Base-by-base conservation (phyloP, 768 basidiomycete species). In the Russula foetens region DNA sequence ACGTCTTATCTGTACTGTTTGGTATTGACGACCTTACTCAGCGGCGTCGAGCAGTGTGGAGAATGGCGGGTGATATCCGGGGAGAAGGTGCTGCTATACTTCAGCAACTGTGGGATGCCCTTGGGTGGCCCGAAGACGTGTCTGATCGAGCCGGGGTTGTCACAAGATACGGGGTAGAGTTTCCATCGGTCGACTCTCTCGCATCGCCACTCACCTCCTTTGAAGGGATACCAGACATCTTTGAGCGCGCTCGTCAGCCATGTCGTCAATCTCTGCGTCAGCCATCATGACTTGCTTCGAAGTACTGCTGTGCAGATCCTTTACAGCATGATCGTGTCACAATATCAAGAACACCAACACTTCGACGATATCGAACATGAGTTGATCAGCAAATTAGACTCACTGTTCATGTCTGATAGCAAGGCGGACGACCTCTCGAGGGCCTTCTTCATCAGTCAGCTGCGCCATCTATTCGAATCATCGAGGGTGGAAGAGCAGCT, bases 31-130 rank as follows among this genome's bases (percentile, higher is more conserved):
- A 31, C 44, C 4, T 53, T 48, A 43, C 49, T 33, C 59, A 97
- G 91, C 92, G 92, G 85, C 89, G 93, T 44, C 85, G 95, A 45
- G 90, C 95, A 3, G 90, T 95, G 11, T 98, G 95, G 95, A 83
- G 92, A 39, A 82, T 98, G n/a, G 92, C 90, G 6, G 94, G 94
- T 28, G 96, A 98, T 73, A 84, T 98, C 67, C 84, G 96, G 24
- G 94, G 93, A 11, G 90, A 96, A 71, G 95, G 93, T 17, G 88
- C 93, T 2, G 76, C 82, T 7, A 84, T 96, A 58, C 72, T 98
- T 47, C 72, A 88, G 17, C 83, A 79, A 33, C 75, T 95, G 6
- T 98, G 96, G 96, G 83, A 89, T 67, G 84, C 90, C 2, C 78
- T 98, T 23, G 90, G 87, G 4, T 88, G 86, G 82, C 82, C 84